A percentile compares a stretch with the other conserved stretches of the same genome.
Conservation (phyloP, 768 basidiomycete species). For the Tulasnella sp. region DNA sequence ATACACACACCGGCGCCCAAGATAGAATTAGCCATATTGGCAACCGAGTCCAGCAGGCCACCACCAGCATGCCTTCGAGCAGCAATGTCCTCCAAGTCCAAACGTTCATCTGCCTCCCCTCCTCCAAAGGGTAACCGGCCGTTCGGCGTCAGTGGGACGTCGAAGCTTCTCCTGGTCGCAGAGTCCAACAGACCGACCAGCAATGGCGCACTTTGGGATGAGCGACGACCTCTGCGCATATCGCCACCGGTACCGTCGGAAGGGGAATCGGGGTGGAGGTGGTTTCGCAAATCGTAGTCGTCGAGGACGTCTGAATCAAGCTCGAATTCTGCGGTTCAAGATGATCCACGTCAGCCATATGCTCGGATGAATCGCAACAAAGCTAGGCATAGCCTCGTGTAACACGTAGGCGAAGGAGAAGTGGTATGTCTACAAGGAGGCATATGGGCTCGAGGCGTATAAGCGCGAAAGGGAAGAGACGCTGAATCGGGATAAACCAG, state of each 20-base stretch:
- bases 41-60: conserved; percentile 63
- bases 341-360: neutral
- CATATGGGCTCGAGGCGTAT: neutral
- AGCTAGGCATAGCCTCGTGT: no score
- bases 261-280: conserved; percentile 26
- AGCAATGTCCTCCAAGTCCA: conserved; percentile 63
- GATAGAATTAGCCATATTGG: conserved; percentile 95
- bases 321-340: conserved; percentile 50
- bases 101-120: conserved; percentile 25
- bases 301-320: conserved; percentile 75
- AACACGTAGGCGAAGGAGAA: neutral
- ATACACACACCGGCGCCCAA: conserved; percentile 66
- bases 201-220: conserved; percentile 31
- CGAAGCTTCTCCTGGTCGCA: conserved; percentile 50
- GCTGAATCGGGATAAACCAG: neutral
- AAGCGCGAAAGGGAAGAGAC: neutral
- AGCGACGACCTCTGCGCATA: conserved; percentile 24
- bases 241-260: conserved; percentile 26
- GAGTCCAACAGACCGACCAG: conserved; percentile 75
- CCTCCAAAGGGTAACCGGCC: conserved; percentile 28
- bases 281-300: conserved; percentile 30
- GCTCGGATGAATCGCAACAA: neutral
- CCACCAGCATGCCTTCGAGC: conserved; percentile 56
- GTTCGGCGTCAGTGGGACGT: conserved; percentile 26
- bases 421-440: neutral